phyloP scores from a whole-genome alignment of 78 protist species.

The Cavenderia fasciculata region DNA sequence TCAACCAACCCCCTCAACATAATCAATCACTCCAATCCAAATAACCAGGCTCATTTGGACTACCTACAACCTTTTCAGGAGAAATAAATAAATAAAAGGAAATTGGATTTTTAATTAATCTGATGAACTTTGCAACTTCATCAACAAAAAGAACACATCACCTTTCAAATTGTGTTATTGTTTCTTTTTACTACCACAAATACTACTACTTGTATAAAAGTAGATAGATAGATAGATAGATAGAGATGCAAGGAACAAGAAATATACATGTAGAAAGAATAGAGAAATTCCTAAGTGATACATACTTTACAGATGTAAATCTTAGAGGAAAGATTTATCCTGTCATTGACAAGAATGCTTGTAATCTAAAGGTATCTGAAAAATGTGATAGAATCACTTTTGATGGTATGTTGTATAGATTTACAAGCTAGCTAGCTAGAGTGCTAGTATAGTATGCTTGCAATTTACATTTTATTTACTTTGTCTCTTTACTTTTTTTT shows the following conservation, averaged over 20 bases:
- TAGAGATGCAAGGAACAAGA: conserved; percentile 15
- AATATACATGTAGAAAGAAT: conserved; percentile 58
- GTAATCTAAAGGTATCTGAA: conserved; percentile 28
- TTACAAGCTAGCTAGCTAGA: no score
- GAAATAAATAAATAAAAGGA: no score
- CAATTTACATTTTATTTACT: neutral
- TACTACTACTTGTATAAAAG: no score
- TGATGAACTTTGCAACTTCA: no score
- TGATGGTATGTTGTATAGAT: conserved; percentile 17
- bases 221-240: neutral
- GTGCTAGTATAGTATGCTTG: neutral
- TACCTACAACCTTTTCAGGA: no score
- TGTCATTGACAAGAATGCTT: neutral
- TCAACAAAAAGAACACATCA: no score
- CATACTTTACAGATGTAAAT: conserved; percentile 67
- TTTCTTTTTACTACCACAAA: no score
- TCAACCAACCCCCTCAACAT: no score
- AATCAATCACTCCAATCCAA: no score
- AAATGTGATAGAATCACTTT: conserved; percentile 25
- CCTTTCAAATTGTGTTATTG: no score
- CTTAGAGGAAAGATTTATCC: conserved; percentile 22
- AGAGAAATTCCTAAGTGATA: conserved; percentile 67
- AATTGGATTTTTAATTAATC: no score
- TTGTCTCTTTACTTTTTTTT: neutral
- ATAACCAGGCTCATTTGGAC: no score